Conservation (phyloP, 805 yeast species). For the Spathaspora gorwiae region DNA sequence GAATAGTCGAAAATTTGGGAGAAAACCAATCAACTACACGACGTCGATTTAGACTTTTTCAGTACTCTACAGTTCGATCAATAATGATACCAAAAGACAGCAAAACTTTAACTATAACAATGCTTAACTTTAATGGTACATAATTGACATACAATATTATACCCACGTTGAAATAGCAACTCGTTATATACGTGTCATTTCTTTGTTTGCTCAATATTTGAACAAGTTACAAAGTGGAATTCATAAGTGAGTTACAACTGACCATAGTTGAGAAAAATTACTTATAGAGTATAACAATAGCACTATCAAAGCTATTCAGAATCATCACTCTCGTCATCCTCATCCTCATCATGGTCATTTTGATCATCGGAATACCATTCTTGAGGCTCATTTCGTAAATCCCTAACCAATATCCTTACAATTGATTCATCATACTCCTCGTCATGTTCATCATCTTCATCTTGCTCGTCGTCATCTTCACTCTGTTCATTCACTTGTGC, state of each 20-base stretch:
- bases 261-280: not conserved
- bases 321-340: not conserved
- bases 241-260: not conserved
- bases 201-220: too few species aligned
- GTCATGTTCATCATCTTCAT: conserved; percentile 3
- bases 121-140: too few species aligned
- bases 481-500: conserved; percentile 8
- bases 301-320: not conserved
- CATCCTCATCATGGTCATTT: not conserved
- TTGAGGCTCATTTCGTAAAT: conserved; percentile 8
- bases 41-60: too few species aligned
- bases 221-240: too few species aligned
- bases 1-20: too few species aligned
- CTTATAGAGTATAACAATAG: not conserved
- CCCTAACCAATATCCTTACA: conserved; percentile 7
- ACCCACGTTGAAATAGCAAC: too few species aligned
- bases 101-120: too few species aligned
- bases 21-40: too few species aligned
- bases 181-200: too few species aligned
- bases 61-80: too few species aligned
- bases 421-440: conserved; percentile 4
- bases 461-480: conserved; percentile 8
- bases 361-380: conserved; percentile 11
- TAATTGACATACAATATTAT: too few species aligned
- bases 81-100: too few species aligned